Evolutionary conservation across 495 filamentous ascomycete species (phyloP).

Genomic region (Talaromyces nanjingensis): DNA sequence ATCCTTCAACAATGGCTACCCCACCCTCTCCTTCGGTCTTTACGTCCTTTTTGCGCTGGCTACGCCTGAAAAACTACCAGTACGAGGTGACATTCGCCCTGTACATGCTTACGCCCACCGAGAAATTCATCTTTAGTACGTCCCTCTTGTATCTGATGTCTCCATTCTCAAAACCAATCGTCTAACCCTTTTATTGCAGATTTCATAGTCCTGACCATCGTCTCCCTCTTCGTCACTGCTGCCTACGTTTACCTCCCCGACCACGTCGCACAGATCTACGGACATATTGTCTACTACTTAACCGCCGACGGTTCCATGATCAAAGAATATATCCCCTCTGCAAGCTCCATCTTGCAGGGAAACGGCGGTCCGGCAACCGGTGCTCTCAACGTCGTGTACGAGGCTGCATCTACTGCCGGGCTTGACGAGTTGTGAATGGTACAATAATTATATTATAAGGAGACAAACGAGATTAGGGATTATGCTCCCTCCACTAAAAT

Average conservation of each 20-base stretch:
- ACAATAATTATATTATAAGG: neutral
- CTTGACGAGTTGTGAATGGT: slow-evolving; percentile 30
- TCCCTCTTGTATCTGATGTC: slow-evolving; percentile 3
- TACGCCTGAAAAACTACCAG: slow-evolving; percentile 76
- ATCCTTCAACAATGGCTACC: slow-evolving; percentile 17
- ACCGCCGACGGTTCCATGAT: slow-evolving; percentile 59
- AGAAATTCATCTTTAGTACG: slow-evolving; percentile 82
- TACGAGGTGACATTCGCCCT: slow-evolving; percentile 80
- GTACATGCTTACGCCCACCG: slow-evolving; percentile 80
- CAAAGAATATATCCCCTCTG: slow-evolving; percentile 23
- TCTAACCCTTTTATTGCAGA: slow-evolving; percentile 44
- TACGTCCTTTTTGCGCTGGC: slow-evolving; percentile 48
- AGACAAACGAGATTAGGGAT: neutral
- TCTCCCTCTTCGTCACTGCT: slow-evolving; percentile 77
- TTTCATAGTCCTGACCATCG: slow-evolving; percentile 80
- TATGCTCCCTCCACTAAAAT: neutral
- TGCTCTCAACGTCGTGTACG: slow-evolving; percentile 32
- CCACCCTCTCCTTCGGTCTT: slow-evolving; percentile 30
- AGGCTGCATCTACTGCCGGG: slow-evolving; percentile 27
- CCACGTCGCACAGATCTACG: slow-evolving; percentile 70
- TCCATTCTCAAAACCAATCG: neutral
- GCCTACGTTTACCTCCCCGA: slow-evolving; percentile 87
- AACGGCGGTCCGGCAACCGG: slow-evolving; percentile 30
- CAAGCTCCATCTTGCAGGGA: slow-evolving; percentile 23
- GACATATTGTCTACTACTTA: slow-evolving; percentile 90